Evolutionary conservation across 768 basidiomycete species (phyloP).

Genomic region (Leccinum imitatum): DNA sequence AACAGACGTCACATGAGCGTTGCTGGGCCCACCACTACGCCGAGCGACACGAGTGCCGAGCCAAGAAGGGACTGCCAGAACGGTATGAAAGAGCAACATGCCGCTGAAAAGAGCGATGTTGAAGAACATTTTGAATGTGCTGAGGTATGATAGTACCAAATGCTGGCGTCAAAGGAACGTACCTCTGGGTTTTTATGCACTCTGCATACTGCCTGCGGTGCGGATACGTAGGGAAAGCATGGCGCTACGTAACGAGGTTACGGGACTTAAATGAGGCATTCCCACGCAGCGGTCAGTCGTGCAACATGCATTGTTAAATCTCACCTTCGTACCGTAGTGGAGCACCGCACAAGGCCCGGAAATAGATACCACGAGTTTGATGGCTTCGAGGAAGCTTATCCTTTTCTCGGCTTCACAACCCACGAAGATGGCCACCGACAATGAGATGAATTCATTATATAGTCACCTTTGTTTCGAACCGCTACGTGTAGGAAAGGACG

Average conservation of each 20-base stretch:
- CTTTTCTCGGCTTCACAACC: too few species aligned
- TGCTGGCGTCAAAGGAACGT: background rate
- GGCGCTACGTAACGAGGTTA: background rate
- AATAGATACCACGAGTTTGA: background rate
- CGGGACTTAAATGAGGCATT: background rate
- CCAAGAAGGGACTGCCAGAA: conserved; percentile 3
- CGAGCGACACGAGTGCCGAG: background rate
- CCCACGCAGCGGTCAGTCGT: background rate
- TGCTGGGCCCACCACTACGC: background rate
- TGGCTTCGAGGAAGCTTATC: background rate
- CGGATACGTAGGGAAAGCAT: background rate
- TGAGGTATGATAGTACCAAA: background rate
- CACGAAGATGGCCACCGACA: background rate
- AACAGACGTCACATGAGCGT: background rate
- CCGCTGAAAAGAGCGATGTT: background rate
- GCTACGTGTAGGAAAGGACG: background rate
- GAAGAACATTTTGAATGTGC: conserved; percentile 3
- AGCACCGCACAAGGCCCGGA: background rate
- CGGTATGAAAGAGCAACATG: background rate
- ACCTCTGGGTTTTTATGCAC: background rate
- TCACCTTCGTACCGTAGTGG: background rate
- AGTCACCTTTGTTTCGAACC: background rate
- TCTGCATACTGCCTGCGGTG: background rate
- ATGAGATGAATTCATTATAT: background rate
- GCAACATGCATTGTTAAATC: background rate